These are phyloP conservation scores for Botryotinia calthae DNA, from an alignment of 2,329 filamentous ascomycete species.

Conservation along the genomic window DNA sequence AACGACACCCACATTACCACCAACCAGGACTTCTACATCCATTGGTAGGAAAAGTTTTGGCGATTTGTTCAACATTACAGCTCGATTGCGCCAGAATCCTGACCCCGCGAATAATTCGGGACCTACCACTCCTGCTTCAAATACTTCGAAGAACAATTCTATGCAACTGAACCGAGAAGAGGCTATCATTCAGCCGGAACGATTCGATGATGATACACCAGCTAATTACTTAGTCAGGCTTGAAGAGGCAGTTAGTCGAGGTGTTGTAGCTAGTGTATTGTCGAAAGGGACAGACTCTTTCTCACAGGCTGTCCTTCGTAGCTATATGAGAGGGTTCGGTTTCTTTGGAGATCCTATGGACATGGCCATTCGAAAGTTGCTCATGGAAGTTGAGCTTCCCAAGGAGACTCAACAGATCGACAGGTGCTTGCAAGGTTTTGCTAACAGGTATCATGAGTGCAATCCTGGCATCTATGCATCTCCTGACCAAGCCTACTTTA, in stretches of 20 bases:
- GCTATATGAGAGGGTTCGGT: constrained; percentile 91
- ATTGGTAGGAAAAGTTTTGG: constrained; percentile 93
- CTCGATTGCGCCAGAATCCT: constrained; percentile 76
- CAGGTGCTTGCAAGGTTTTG: constrained; percentile 87
- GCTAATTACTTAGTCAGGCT: constrained; percentile 83
- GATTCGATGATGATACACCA: constrained; percentile 83
- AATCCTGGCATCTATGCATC: constrained; percentile 93
- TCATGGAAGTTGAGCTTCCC: constrained; percentile 94
- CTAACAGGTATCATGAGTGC: constrained; percentile 95
- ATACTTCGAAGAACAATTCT: constrained; percentile 77
- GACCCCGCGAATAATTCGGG: constrained; percentile 70
- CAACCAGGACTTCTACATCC: constrained; percentile 71
- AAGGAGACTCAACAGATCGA: constrained; percentile 99
- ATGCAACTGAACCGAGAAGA: constrained; percentile 70
- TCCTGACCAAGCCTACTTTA: constrained; percentile 95
- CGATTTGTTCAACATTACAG: constrained; percentile 74
- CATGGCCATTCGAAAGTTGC: constrained; percentile 91
- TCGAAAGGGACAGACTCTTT: constrained; percentile 87
- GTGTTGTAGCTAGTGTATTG: constrained; percentile 78
- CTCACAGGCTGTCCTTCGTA: constrained; percentile 77
- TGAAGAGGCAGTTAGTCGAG: constrained; percentile 75
- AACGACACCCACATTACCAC: constrained; percentile 57
- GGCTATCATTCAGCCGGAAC: constrained; percentile 68
- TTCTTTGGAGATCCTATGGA: constrained; percentile 98
- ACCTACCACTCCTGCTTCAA: constrained; percentile 66